Evolutionary conservation across 495 filamentous ascomycete species (phyloP).

Genomic region (Lichina pygmaea): DNA sequence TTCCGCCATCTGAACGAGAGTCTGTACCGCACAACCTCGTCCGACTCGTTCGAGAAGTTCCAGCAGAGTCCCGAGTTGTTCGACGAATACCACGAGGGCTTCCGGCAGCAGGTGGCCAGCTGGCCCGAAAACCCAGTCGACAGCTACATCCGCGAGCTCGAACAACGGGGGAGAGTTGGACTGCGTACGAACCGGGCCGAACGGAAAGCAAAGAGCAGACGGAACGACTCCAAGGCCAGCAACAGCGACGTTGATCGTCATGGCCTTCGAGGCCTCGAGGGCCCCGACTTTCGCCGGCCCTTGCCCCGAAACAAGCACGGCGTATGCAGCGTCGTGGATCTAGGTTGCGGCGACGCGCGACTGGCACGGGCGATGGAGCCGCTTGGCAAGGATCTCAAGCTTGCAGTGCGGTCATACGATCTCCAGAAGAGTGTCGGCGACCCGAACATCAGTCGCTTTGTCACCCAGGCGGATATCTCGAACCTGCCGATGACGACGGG

Average conservation of each 20-base stretch:
- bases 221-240: conserved; percentile 7
- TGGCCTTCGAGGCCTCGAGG: not conserved
- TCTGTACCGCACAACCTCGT: conserved; percentile 75
- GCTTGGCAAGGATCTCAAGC: conserved; percentile 26
- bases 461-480: conserved; percentile 73
- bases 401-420: conserved; percentile 43
- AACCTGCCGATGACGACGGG: conserved; percentile 46
- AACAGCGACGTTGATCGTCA: not conserved
- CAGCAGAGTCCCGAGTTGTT: conserved; percentile 64
- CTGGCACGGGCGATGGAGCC: conserved; percentile 33
- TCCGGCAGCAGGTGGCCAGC: conserved; percentile 73
- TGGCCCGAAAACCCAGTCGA: conserved; percentile 95
- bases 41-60: conserved; percentile 54
- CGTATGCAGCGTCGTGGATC: conserved; percentile 53
- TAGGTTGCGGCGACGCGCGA: conserved; percentile 59
- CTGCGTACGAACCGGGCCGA: not conserved
- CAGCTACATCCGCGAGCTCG: conserved; percentile 42
- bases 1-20: conserved; percentile 95
- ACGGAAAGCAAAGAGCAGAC: conserved; percentile 7
- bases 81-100: conserved; percentile 78
- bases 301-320: conserved; percentile 21
- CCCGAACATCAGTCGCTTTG: conserved; percentile 17
- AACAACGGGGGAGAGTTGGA: conserved; percentile 19
- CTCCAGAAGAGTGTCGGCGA: conserved; percentile 14
- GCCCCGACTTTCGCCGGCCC: conserved; percentile 2